phyloP scores from a whole-genome alignment of 768 basidiomycete species.

The Daedaleopsis nitida region DNA sequence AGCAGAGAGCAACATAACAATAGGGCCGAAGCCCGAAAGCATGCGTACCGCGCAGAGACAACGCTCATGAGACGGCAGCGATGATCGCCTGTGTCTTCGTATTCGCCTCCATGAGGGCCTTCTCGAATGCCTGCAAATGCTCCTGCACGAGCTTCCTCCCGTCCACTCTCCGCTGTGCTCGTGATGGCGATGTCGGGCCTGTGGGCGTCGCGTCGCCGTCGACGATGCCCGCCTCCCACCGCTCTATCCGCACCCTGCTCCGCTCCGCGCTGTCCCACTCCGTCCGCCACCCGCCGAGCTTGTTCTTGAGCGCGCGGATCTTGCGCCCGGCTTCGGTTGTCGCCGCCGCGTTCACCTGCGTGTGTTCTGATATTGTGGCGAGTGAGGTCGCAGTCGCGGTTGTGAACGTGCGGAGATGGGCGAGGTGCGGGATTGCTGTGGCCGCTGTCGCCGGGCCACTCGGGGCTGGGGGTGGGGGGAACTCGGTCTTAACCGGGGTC shows the following conservation, averaged over 20 bases:
- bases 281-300: constrained; percentile 73
- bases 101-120: constrained; percentile 70
- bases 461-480: constrained; percentile 50
- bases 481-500: constrained; percentile 61
- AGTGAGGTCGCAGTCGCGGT: constrained; percentile 74
- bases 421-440: constrained; percentile 63
- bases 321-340: constrained; percentile 86
- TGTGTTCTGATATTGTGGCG: constrained; percentile 79
- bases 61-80: constrained; percentile 53
- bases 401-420: constrained; percentile 73
- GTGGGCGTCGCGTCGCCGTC: constrained; percentile 36
- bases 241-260: constrained; percentile 73
- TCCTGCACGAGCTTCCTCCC: constrained; percentile 76
- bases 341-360: constrained; percentile 84
- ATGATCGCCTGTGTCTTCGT: constrained; percentile 81
- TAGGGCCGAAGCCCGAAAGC: constrained; percentile 5
- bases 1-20: constrained; percentile 17
- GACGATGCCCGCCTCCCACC: constrained; percentile 73
- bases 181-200: constrained; percentile 28
- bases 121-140: constrained; percentile 75
- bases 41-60: background rate
- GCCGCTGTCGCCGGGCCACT: constrained; percentile 57
- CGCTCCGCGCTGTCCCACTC: constrained; percentile 88
- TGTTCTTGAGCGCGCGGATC: constrained; percentile 83
- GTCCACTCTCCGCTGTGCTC: constrained; percentile 52